phyloP scores from a whole-genome alignment of 2,329 filamentous ascomycete genomes.

The Bipolaris gigantea region DNA sequence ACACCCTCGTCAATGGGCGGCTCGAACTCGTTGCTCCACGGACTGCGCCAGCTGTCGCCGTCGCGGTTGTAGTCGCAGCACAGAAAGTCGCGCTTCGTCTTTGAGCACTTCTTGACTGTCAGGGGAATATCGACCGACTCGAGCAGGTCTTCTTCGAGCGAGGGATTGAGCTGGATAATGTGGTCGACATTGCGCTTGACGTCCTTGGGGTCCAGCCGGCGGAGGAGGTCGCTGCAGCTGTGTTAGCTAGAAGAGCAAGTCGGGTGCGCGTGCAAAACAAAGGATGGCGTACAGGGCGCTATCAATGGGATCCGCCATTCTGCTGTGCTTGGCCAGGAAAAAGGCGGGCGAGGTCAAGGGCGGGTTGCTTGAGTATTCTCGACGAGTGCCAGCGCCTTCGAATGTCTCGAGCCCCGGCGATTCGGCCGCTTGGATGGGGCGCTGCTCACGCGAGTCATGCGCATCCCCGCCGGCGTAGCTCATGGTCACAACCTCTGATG shows the following conservation, averaged over 20 bases:
- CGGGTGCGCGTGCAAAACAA: background rate
- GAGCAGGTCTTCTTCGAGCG: slow-evolving; percentile 95
- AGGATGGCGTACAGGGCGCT: slow-evolving; percentile 67
- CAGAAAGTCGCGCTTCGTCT: slow-evolving; percentile 91
- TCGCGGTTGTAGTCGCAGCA: slow-evolving; percentile 99
- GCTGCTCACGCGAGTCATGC: slow-evolving; percentile 26
- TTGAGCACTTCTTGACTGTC: slow-evolving; percentile 79
- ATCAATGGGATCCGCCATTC: slow-evolving; percentile 54
- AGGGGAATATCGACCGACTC: slow-evolving; percentile 97
- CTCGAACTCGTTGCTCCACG: slow-evolving; percentile 99
- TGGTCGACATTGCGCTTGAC: slow-evolving; percentile 84
- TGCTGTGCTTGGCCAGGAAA: slow-evolving; percentile 10
- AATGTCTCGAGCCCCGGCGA: slow-evolving; percentile 17
- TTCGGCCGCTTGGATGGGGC: slow-evolving; percentile 16
- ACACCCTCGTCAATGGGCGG: slow-evolving; percentile 83
- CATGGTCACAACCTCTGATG: slow-evolving; percentile 14
- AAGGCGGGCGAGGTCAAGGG: slow-evolving; percentile 21
- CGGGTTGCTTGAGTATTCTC: slow-evolving; percentile 16
- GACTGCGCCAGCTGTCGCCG: slow-evolving; percentile 94
- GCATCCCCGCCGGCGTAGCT: slow-evolving; percentile 6
- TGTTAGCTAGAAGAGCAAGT: slow-evolving; percentile 14
- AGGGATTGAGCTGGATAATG: slow-evolving; percentile 85
- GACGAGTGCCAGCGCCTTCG: slow-evolving; percentile 26
- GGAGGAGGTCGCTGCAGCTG: slow-evolving; percentile 82
- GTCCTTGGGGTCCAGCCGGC: slow-evolving; percentile 92